Base-by-base conservation (phyloP, 1,284 basidiomycete genomes). In the Sanguinoderma infundibulare region DNA sequence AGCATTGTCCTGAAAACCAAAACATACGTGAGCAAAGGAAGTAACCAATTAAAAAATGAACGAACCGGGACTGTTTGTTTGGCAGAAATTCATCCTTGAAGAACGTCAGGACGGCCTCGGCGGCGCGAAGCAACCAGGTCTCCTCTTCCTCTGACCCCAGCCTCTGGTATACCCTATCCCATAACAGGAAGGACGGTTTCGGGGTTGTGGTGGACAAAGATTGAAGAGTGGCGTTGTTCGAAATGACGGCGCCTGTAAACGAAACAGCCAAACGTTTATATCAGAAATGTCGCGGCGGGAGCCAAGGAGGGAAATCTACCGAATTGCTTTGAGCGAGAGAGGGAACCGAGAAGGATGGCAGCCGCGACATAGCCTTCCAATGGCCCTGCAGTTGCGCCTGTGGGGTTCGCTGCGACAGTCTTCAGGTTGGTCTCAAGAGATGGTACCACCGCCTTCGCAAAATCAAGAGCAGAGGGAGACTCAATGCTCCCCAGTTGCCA, bases 111-210 rank as follows among this genome's bases (percentile, higher is more conserved):
- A 86, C 76, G 1, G 81, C 83, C 57, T 87, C 80, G 5, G 83
- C 73, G 0, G 91, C 89, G 32, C 89, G 83, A n/a, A 94, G 77
- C 3, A 97, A 76, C 95, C 95, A 97, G 17, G 69, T 71, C 65
- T 94, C 87, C 34, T 96, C 95, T 20, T 87, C 85, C 0, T 76
- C 69, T 5, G 86, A 82, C 5, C 78, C 77, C 5, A 91, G 69
- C 73, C 93, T 95, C 59, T 88, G 84, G 71, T 95, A 95, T 0
- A 93, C 87, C 74, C 92, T 95, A 59, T 96, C 94, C 85, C 87
- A 94, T 22, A 96, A 71, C 40, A 98, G 73, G 77, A 97, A 97
- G 1, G 91, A 90, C 0, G 94, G 92, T 72, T 95, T 97, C 6
- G 81, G 73, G 1, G 81, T 73, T 1, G 78, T 79, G 8, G 80